Base-by-base conservation (phyloP, 768 basidiomycete genomes). In the Phlegmacium glaucopus region DNA sequence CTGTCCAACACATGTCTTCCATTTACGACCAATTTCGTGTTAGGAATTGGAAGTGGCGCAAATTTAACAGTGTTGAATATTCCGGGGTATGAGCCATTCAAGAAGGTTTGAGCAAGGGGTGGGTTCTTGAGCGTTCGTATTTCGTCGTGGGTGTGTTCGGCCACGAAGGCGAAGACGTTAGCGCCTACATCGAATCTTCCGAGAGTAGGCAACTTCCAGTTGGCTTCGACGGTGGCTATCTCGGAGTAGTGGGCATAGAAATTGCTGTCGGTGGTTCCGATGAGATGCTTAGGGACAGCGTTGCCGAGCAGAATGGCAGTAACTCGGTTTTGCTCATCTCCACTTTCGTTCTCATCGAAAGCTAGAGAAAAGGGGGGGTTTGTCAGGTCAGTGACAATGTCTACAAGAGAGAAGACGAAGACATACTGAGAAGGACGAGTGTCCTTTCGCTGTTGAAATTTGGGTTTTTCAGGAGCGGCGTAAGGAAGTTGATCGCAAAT, bases 161-260 rank as follows among this genome's bases (percentile, higher is more conserved):
- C 79, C 42, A 83, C 78, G 39, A 79, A 62, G 22, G 61, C 46
- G 64, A 76, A 80, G 47, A 83, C 80, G 54, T 83, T 82, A 47
- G 63, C 68, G 63, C 80, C 80, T 39, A 74, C 76, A 54, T 83
- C 80, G 29, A 68, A 67, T 32, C 82, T 74, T 15, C 82, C 83
- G 17, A 84, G 78, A 9, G 77, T 79, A 32, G 73, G 74, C 27
- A 85, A 76, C 6, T 64, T 64, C 82, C 83, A 85, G 65, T 85
- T 85, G 28, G 72, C 71, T 62, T 83, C 60, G 22, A 82, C 71
- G 16, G 82, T 79, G 10, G 75, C 72, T 42, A 83, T 66, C 38
- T 63, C 56, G 3, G 80, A 82, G 64, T 82, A 84, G 61, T 85
- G 83, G 1, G 76, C 76, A 61, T 85, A 83, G 65, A 74, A 81